Base-by-base conservation (phyloP, 2,329 filamentous ascomycete genomes). In the Kalmusia sp. region DNA sequence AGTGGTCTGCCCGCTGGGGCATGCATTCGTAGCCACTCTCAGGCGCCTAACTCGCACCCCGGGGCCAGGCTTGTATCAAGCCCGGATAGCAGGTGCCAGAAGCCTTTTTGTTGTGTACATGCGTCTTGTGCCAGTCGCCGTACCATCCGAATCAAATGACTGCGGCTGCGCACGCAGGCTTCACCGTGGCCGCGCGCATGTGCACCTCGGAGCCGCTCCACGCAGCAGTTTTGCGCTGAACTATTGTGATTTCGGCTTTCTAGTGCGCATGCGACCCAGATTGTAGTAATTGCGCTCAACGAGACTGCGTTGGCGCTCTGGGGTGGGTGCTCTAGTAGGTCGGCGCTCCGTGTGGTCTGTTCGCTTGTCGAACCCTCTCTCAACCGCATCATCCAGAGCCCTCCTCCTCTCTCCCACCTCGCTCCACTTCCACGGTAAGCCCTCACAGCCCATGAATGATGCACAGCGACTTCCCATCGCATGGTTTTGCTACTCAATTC, bases 1-100 rank as follows among this genome's bases (percentile, higher is more conserved):
- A 49, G 54, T 54, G 50, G 49, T 54, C 57, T 64, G 62, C 59
- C 60, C 64, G 60, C 59, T 55, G 60, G 59, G 59, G 56, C 61
- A 66, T 67, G 64, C 61, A 65, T 64, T 62, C 34, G 51, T 63
- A 61, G 55, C 49, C 57, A 47, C 45, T 57, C 57, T 47, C 67
- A 69, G 70, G 64, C 62, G 62, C 63, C 64, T 65, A 67, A 60
- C 56, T 67, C 67, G 58, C 62, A 63, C 66, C 57, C 55, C 64
- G 56, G 63, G 61, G 52, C 54, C 61, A 61, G 64, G 57, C 56
- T 54, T 64, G 70, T 69, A 68, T 66, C 64, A 64, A 64, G 57
- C 51, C 63, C 58, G 49, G 63, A 48, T 57, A 61, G 57, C 59
- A 64, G 56, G 63, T 62, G 56, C 58, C 57, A 62, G 58, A 62